phyloP scores from a whole-genome alignment of 345 rosid species.

The Angophora floribunda region DNA sequence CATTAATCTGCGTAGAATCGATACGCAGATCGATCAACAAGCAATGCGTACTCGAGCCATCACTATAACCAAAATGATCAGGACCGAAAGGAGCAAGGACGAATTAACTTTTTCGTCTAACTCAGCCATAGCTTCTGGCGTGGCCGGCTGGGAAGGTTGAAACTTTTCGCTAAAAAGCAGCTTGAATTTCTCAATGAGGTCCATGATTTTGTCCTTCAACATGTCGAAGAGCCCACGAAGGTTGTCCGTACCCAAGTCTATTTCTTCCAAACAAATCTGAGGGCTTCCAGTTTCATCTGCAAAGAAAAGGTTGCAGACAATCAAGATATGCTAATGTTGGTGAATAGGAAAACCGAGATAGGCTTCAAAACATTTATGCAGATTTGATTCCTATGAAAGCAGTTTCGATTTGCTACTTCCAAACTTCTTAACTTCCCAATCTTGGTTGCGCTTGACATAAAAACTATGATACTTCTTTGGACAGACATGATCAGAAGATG shows the following conservation, averaged over 20 bases:
- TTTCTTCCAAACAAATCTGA: background rate
- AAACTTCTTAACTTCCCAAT: background rate
- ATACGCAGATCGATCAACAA: background rate
- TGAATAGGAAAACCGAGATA: background rate
- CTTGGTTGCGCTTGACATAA: background rate
- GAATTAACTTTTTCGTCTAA: slow-evolving; percentile 20
- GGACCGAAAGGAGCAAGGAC: slow-evolving; percentile 30
- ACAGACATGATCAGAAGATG: background rate
- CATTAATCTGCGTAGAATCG: background rate
- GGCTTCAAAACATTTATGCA: background rate
- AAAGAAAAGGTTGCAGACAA: background rate
- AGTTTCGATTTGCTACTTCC: background rate
- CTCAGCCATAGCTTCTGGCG: background rate
- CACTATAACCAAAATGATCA: slow-evolving; percentile 33
- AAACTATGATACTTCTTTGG: background rate
- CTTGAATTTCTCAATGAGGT: slow-evolving; percentile 17
- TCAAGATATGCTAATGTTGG: background rate
- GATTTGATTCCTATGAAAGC: background rate
- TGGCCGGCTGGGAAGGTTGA: background rate
- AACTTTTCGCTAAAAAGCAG: slow-evolving; percentile 15
- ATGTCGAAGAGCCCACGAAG: slow-evolving; percentile 26
- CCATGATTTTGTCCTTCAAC: slow-evolving; percentile 18
- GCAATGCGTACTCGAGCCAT: slow-evolving; percentile 11
- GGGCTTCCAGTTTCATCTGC: slow-evolving; percentile 4
- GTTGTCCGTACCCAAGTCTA: background rate